Conservation (phyloP, 768 basidiomycete genomes). For the Mrakia gelida region DNA sequence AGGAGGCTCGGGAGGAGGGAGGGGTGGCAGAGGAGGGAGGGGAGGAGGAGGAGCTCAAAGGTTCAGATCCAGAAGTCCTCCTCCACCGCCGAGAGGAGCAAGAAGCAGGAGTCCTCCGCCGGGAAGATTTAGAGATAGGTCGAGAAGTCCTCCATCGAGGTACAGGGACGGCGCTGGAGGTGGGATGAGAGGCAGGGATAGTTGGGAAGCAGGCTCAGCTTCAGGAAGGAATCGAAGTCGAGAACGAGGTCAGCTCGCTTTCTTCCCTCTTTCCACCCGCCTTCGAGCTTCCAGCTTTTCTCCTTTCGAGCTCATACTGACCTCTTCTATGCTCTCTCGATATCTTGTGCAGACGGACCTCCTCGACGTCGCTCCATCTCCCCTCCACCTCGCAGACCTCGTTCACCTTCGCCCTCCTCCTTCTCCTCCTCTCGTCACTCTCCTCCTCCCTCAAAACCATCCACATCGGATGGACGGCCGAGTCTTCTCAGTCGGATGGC, state of each 20-base stretch:
- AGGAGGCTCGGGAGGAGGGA: background rate
- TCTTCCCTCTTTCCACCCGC: background rate
- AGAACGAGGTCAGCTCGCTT: background rate
- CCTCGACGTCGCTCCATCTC: constrained; percentile 9
- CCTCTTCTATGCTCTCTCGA: background rate
- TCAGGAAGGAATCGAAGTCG: background rate
- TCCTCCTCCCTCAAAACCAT: background rate
- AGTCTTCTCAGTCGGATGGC: constrained; percentile 16
- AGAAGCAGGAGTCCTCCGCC: background rate
- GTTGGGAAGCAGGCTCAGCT: background rate
- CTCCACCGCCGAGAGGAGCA: background rate
- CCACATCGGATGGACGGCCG: background rate
- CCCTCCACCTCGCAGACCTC: constrained; percentile 1
- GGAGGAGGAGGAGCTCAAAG: background rate
- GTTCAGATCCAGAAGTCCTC: background rate
- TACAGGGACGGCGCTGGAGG: background rate
- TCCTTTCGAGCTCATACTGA: background rate
- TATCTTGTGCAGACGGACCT: background rate
- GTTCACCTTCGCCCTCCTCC: background rate
- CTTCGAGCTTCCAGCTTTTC: background rate
- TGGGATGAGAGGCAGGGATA: background rate
- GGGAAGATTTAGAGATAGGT: background rate
- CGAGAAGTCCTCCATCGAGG: background rate
- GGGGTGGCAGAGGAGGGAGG: background rate
- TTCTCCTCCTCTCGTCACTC: background rate